phyloP scores from a whole-genome alignment of 2,329 filamentous ascomycete species.

The Sclerotinia sclerotiorum region DNA sequence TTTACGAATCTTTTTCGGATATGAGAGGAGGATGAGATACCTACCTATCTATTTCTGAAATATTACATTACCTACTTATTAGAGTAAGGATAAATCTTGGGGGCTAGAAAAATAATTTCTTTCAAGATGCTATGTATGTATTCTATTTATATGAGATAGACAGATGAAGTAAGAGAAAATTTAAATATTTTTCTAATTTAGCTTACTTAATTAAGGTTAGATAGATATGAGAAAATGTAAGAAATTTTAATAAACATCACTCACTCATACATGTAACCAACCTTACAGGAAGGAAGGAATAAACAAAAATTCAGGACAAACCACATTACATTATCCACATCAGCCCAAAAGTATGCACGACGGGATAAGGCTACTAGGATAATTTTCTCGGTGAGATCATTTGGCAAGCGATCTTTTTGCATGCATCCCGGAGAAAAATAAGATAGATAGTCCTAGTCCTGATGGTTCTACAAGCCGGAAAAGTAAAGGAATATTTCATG shows the following conservation, averaged over 20 bases:
- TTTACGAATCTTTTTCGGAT: constrained; percentile 1
- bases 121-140: neutral
- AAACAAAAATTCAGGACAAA: neutral
- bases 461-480: neutral
- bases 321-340: neutral
- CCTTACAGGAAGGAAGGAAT: neutral
- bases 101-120: neutral
- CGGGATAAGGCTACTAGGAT: constrained; percentile 13
- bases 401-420: neutral
- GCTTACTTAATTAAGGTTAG: too few relatives aligned
- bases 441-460: too few relatives aligned
- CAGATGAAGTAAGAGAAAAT: neutral
- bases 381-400: constrained; percentile 18
- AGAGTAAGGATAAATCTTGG: neutral
- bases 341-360: constrained; percentile 7
- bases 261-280: too few relatives aligned
- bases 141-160: neutral
- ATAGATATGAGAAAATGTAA: too few relatives aligned
- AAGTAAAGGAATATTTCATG: neutral
- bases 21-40: neutral
- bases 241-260: too few relatives aligned
- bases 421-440: neutral
- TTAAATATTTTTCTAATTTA: too few relatives aligned
- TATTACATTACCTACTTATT: too few relatives aligned
- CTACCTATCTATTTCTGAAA: neutral